Conservation (phyloP, 75 land plant species). For the Cupressus sempervirens region DNA sequence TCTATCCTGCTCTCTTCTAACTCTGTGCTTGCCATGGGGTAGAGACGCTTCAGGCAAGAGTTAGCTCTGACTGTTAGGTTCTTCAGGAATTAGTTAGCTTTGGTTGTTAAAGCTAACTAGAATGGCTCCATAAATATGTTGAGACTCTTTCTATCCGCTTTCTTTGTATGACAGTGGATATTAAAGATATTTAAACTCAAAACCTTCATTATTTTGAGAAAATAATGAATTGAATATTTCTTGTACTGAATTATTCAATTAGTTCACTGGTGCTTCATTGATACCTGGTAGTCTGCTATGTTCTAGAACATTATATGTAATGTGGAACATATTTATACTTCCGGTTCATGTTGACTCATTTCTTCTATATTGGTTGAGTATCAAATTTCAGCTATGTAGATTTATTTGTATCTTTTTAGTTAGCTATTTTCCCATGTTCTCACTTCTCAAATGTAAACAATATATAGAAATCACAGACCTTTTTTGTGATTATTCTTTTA, state of each 20-base stretch:
- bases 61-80: too few species aligned
- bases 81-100: too few species aligned
- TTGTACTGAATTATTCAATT: not conserved
- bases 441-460: too few species aligned
- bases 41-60: too few species aligned
- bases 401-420: not conserved
- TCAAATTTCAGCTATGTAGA: not conserved
- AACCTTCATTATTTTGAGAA: not conserved
- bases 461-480: too few species aligned
- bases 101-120: too few species aligned
- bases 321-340: not conserved
- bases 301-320: not conserved
- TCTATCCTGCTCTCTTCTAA: not conserved
- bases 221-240: not conserved
- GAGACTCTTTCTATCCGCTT: too few species aligned
- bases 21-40: too few species aligned
- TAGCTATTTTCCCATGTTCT: too few species aligned
- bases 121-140: too few species aligned
- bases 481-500: too few species aligned
- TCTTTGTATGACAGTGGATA: not conserved
- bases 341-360: not conserved
- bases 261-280: not conserved
- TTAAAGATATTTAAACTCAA: not conserved
- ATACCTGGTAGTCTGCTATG: not conserved
- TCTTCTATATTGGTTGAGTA: not conserved